Percentiles rank a stretch among this genome's conserved stretches.
Evolutionary conservation across 2,329 filamentous ascomycete genomes (phyloP).

Genomic region (Lasiodiplodia hormozganensis): DNA sequence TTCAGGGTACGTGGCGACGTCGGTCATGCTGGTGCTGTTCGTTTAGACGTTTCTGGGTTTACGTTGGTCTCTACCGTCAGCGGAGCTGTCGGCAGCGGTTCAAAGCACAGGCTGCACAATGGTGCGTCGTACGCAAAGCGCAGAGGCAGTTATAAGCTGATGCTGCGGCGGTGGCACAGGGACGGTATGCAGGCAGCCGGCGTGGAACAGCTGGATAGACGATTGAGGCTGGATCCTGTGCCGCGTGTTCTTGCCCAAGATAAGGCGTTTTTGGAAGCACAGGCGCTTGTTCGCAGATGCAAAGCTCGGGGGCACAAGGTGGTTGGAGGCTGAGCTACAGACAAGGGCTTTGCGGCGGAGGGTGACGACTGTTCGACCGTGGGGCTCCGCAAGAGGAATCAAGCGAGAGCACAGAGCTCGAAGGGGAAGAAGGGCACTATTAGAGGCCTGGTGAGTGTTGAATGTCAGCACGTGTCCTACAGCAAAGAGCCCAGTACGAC

Average conservation of each 20-base stretch:
- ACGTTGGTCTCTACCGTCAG: conserved; percentile 19
- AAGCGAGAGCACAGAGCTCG: conserved; percentile 39
- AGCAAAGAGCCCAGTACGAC: conserved; percentile 40
- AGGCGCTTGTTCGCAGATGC: conserved; percentile 36
- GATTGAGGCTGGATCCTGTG: conserved; percentile 33
- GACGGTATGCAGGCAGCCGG: conserved; percentile 35
- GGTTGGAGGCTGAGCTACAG: conserved; percentile 13
- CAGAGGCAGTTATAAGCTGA: conserved; percentile 34
- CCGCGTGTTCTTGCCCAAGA: conserved; percentile 31
- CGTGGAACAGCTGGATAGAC: conserved; percentile 31
- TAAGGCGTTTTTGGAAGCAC: conserved; percentile 33
- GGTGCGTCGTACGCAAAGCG: conserved; percentile 31
- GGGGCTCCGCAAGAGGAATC: conserved; percentile 37
- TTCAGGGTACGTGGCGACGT: conserved; percentile 48
- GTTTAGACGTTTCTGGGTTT: neutral
- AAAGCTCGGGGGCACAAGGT: conserved; percentile 33
- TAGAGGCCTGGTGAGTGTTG: conserved; percentile 37
- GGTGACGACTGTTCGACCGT: conserved; percentile 25
- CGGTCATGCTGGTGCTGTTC: conserved; percentile 41
- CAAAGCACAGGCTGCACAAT: conserved; percentile 5
- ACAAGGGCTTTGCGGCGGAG: neutral
- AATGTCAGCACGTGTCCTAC: conserved; percentile 46
- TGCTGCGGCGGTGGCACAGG: conserved; percentile 33
- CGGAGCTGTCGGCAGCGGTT: conserved; percentile 7
- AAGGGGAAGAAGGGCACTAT: conserved; percentile 31